These are phyloP conservation scores for Wickerhamiella alocasiicola DNA, from an alignment of 805 yeast genomes.

Conservation along the genomic window DNA sequence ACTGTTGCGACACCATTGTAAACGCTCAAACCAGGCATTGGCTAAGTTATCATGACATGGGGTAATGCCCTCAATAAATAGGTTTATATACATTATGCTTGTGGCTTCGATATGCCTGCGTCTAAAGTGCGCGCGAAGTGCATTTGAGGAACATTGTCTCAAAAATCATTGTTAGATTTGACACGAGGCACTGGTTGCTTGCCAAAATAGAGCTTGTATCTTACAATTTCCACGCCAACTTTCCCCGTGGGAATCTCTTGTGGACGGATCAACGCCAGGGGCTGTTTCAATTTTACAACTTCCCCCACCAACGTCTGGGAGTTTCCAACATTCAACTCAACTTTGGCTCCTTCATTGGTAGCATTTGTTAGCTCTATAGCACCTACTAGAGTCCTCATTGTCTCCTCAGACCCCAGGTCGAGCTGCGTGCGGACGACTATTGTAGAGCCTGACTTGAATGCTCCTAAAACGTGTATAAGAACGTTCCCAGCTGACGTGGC, in stretches of 20 bases:
- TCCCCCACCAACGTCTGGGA: conserved; percentile 18
- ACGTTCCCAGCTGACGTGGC: conserved; percentile 7
- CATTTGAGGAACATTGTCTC: too few relatives aligned
- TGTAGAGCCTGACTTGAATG: neutral
- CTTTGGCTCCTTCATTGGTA: conserved; percentile 14
- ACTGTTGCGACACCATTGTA: too few relatives aligned
- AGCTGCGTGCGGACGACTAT: conserved; percentile 9
- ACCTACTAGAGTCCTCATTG: conserved; percentile 5
- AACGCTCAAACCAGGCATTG: too few relatives aligned
- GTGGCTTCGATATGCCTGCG: too few relatives aligned
- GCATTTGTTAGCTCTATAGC: conserved; percentile 14
- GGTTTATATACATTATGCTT: too few relatives aligned
- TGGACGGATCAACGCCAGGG: conserved; percentile 16
- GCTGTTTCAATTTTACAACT: conserved; percentile 16
- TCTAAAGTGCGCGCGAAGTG: too few relatives aligned
- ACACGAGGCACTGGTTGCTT: conserved; percentile 6
- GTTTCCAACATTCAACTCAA: conserved; percentile 15
- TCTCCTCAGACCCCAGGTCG: conserved; percentile 1
- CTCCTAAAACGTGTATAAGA: conserved; percentile 5
- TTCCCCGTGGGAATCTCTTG: neutral
- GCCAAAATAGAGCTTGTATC: conserved; percentile 5
- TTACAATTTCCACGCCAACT: conserved; percentile 4
- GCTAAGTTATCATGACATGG: too few relatives aligned
- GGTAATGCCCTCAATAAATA: too few relatives aligned
- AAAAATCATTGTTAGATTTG: too few relatives aligned